phyloP scores from a whole-genome alignment of 306 rosid species.

The Cicer judaicum region DNA sequence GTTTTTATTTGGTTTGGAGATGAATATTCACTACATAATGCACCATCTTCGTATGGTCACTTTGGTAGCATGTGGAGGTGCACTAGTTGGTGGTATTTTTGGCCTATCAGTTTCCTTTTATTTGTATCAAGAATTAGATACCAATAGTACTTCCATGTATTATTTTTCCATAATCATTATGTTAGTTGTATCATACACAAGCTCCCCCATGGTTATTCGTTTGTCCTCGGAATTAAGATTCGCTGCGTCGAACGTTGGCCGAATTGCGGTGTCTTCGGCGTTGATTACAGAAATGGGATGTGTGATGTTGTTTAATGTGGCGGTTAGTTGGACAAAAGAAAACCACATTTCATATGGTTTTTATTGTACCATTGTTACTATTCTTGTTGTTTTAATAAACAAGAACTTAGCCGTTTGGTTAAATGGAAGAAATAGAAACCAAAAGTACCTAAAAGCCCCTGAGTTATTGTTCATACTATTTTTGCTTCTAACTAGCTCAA shows the following conservation, averaged over 20 bases:
- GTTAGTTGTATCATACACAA: conserved; percentile 68
- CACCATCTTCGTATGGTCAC: conserved; percentile 54
- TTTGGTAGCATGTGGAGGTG: conserved; percentile 66
- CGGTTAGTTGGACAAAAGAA: conserved; percentile 36
- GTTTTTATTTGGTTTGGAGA: conserved; percentile 83
- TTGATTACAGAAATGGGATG: conserved; percentile 70
- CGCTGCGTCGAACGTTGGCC: conserved; percentile 65
- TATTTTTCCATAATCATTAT: conserved; percentile 51
- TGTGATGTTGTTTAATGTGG: conserved; percentile 55
- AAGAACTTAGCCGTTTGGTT: conserved; percentile 67
- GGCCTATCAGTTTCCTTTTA: conserved; percentile 70
- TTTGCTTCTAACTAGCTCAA: conserved; percentile 57
- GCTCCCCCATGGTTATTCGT: conserved; percentile 85
- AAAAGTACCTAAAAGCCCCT: conserved; percentile 74
- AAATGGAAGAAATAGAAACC: conserved; percentile 59
- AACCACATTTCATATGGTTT: conserved; percentile 7
- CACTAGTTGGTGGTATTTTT: conserved; percentile 46
- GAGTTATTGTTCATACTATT: conserved; percentile 66
- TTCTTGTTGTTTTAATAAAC: conserved; percentile 38
- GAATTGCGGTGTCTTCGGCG: conserved; percentile 64
- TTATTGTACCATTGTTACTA: conserved; percentile 17
- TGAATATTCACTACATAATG: conserved; percentile 52
- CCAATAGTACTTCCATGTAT: background rate
- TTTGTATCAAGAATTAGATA: conserved; percentile 45
- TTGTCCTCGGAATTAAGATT: conserved; percentile 71